These are phyloP conservation scores for Phytophthora ohioensis DNA, from an alignment of 352 stramenopile genomes.

Conservation along the genomic window DNA sequence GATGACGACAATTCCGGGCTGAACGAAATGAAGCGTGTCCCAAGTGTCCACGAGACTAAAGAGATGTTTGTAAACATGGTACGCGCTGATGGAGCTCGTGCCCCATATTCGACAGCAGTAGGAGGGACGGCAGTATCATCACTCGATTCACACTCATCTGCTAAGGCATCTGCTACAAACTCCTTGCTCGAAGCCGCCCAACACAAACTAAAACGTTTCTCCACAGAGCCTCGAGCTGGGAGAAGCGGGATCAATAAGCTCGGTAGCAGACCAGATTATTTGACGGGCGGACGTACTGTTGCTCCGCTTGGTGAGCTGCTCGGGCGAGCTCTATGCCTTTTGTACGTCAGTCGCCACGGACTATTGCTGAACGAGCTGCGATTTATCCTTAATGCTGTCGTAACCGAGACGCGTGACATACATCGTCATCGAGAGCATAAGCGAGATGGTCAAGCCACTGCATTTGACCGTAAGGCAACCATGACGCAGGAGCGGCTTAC, in stretches of 20 bases:
- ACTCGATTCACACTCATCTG: conserved; percentile 16
- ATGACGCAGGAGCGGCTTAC: conserved; percentile 38
- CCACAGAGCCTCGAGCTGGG: conserved; percentile 25
- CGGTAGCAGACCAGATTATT: conserved; percentile 50
- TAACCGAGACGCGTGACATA: conserved; percentile 49
- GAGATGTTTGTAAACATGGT: conserved; percentile 60
- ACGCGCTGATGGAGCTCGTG: conserved; percentile 15
- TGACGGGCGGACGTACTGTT: conserved; percentile 68
- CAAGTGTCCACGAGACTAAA: conserved; percentile 66
- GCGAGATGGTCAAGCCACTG: conserved; percentile 5
- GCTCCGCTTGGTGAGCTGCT: conserved; percentile 74
- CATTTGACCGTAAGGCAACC: conserved; percentile 37
- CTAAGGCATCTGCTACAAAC: conserved; percentile 5
- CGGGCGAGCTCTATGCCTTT: conserved; percentile 78
- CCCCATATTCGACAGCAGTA: conserved; percentile 10
- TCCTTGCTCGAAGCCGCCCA: conserved; percentile 15
- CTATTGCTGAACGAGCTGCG: conserved; percentile 89
- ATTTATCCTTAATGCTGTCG: conserved; percentile 73
- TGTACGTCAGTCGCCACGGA: conserved; percentile 92
- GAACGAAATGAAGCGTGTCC: conserved; percentile 34
- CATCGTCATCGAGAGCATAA: conserved; percentile 33
- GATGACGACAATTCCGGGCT: background rate
- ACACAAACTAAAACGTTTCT: conserved; percentile 31
- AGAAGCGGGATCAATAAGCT: conserved; percentile 23
- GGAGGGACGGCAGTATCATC: background rate